These are phyloP conservation scores for Fusarium palustre DNA, from an alignment of 2,329 filamentous ascomycete genomes.

Conservation along the genomic window DNA sequence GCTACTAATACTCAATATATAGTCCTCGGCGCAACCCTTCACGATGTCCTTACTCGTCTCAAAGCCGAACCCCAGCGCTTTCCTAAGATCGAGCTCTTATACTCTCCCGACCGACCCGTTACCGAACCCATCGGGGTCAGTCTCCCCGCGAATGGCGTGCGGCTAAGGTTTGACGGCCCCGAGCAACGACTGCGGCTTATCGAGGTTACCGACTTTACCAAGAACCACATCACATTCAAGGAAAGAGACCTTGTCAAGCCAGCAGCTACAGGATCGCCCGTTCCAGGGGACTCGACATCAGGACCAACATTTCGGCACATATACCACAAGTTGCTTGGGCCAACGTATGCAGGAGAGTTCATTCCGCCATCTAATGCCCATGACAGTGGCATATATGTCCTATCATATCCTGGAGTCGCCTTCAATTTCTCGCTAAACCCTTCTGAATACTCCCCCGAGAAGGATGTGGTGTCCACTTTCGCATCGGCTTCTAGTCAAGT, in stretches of 20 bases:
- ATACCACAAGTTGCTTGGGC: slow-evolving; percentile 92
- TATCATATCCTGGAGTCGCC: slow-evolving; percentile 94
- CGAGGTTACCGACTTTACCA: slow-evolving; percentile 90
- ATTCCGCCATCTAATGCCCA: slow-evolving; percentile 70
- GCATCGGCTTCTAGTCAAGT: slow-evolving; percentile 81
- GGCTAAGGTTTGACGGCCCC: slow-evolving; percentile 91
- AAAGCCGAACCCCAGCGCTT: slow-evolving; percentile 88
- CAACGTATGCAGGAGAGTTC: slow-evolving; percentile 94
- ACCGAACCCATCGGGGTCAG: slow-evolving; percentile 78
- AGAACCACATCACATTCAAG: slow-evolving; percentile 84
- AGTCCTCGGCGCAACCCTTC: slow-evolving; percentile 92
- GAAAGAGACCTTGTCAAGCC: slow-evolving; percentile 81
- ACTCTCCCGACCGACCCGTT: slow-evolving; percentile 81
- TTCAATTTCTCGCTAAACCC: slow-evolving; percentile 87
- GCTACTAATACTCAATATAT: slow-evolving; percentile 11
- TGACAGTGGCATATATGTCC: slow-evolving; percentile 79
- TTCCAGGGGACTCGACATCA: slow-evolving; percentile 49
- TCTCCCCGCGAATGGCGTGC: slow-evolving; percentile 86
- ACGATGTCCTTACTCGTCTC: slow-evolving; percentile 87
- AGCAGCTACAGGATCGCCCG: slow-evolving; percentile 52
- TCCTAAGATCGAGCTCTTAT: slow-evolving; percentile 84
- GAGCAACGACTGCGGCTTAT: slow-evolving; percentile 92
- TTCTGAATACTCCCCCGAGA: slow-evolving; percentile 78
- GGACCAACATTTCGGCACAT: slow-evolving; percentile 89
- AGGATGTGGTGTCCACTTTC: slow-evolving; percentile 87